phyloP scores from a whole-genome alignment of 148 eudicot species.

The Rhododendron kiyosumense region DNA sequence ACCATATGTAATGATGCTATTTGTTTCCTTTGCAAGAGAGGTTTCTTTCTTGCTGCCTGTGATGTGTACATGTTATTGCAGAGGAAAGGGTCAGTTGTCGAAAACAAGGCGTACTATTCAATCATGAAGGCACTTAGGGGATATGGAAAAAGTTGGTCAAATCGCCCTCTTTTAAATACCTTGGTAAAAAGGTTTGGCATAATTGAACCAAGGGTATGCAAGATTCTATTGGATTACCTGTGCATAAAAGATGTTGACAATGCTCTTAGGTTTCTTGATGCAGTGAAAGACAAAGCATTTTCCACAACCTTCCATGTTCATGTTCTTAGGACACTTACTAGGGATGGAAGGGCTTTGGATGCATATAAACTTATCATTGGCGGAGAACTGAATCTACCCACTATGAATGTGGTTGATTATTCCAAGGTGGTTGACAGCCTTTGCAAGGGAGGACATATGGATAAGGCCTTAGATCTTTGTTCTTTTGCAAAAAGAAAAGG shows the following conservation, averaged over 20 bases:
- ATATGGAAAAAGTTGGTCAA: conserved; percentile 32
- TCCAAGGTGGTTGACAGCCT: conserved; percentile 66
- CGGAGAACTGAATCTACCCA: conserved; percentile 39
- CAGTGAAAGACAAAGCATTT: conserved; percentile 30
- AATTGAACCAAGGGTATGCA: conserved; percentile 33
- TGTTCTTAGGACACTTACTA: conserved; percentile 42
- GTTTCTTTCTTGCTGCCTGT: conserved; percentile 23
- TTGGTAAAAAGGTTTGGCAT: conserved; percentile 58
- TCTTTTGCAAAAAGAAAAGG: conserved; percentile 51
- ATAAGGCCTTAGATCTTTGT: conserved; percentile 73
- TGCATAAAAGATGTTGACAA: conserved; percentile 46
- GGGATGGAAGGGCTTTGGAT: conserved; percentile 52
- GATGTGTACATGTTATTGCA: conserved; percentile 22
- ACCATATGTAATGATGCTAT: conserved; percentile 30
- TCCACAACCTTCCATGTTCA: conserved; percentile 34
- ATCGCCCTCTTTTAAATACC: conserved; percentile 38
- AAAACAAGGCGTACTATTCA: conserved; percentile 27
- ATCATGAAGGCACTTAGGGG: conserved; percentile 37
- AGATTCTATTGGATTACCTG: conserved; percentile 45
- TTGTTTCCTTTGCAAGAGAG: conserved; percentile 31
- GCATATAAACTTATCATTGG: conserved; percentile 60
- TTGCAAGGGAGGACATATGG: conserved; percentile 64
- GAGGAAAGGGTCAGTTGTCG: conserved; percentile 27
- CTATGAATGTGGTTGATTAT: conserved; percentile 62
- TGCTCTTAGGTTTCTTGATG: conserved; percentile 49